phyloP scores from a whole-genome alignment of 169 alveolate genomes.

The Neospora caninum region DNA sequence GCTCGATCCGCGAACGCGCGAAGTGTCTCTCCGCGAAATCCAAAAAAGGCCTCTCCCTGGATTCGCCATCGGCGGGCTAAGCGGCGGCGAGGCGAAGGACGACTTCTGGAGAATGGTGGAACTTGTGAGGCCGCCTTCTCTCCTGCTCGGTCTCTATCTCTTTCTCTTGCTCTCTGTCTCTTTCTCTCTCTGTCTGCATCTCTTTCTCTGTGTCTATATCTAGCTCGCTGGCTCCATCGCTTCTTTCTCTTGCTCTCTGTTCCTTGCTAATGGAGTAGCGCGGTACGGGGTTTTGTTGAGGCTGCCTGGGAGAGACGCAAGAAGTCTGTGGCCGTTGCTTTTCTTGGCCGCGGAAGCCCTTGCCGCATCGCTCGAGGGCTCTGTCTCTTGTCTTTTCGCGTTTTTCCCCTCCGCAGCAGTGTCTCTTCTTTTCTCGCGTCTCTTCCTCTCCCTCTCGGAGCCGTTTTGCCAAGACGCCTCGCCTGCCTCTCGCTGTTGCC shows the following conservation, averaged over 20 bases:
- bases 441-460: too few species aligned
- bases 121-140: constrained; percentile 69
- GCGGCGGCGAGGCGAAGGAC: constrained; percentile 98
- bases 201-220: background rate
- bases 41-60: constrained; percentile 84
- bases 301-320: too few species aligned
- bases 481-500: background rate
- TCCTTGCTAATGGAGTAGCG: too few species aligned
- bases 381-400: background rate
- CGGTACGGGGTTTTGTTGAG: too few species aligned
- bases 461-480: too few species aligned
- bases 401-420: too few species aligned
- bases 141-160: background rate
- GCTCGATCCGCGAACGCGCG: constrained; percentile 88
- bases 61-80: constrained; percentile 98
- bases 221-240: too few species aligned
- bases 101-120: constrained; percentile 93
- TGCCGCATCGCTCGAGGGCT: background rate
- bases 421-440: too few species aligned
- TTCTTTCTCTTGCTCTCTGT: too few species aligned
- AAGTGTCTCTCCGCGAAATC: constrained; percentile 74
- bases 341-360: too few species aligned
- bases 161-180: too few species aligned
- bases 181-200: background rate
- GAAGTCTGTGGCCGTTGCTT: too few species aligned